These are phyloP conservation scores for Trichocladium antarcticum DNA, from an alignment of 495 filamentous ascomycete species.

Conservation along the genomic window DNA sequence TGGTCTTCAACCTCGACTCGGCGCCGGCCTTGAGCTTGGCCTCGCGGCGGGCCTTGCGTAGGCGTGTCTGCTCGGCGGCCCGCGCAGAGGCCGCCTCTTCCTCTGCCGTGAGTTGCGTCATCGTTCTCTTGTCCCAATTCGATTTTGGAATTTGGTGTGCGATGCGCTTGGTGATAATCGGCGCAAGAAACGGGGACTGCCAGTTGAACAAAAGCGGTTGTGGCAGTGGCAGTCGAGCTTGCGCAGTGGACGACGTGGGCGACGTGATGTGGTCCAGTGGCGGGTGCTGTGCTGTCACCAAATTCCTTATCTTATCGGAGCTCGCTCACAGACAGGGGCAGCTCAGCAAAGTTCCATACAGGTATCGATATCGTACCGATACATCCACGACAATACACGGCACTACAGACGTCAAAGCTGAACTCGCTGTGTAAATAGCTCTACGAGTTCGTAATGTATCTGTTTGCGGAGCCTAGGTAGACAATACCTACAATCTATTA, in stretches of 20 bases:
- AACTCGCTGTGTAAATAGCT: not conserved
- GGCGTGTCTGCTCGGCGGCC: constrained; percentile 63
- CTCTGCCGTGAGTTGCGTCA: constrained; percentile 19
- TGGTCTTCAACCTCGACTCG: constrained; percentile 66
- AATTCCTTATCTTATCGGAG: constrained; percentile 17
- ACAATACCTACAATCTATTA: constrained; percentile 3
- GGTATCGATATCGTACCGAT: not conserved
- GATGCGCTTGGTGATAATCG: too few species aligned
- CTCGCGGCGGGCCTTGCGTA: constrained; percentile 81
- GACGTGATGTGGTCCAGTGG: not conserved
- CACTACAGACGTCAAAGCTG: not conserved
- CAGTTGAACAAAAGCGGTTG: not conserved
- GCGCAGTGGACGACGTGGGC: not conserved
- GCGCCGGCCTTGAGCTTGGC: constrained; percentile 82
- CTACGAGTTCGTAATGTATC: not conserved
- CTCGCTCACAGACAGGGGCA: not conserved
- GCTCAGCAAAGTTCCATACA: not conserved
- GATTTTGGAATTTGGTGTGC: not conserved
- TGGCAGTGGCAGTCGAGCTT: not conserved
- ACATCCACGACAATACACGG: not conserved
- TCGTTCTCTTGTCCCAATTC: constrained; percentile 1
- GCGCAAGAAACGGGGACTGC: not conserved
- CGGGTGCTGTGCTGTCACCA: not conserved
- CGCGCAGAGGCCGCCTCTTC: constrained; percentile 47
- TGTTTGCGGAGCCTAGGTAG: not conserved